Conservation (phyloP, 225 moss, liverwort and hornwort genomes). For the Neckera pumila region DNA sequence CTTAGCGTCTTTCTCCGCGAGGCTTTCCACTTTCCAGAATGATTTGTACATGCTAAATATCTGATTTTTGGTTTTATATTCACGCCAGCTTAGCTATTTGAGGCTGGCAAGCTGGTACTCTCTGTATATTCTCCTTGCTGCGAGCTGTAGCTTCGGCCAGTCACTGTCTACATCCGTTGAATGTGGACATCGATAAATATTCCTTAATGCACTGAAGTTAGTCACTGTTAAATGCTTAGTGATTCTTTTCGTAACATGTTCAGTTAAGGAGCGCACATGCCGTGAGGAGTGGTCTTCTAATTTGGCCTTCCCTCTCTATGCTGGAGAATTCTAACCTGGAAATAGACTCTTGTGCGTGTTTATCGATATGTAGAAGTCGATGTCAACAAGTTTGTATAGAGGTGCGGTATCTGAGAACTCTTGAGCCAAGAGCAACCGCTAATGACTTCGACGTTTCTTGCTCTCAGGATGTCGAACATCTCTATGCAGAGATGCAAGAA, state of each 20-base stretch:
- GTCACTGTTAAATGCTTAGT: neutral
- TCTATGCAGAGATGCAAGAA: slow-evolving; percentile 31
- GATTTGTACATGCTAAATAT: neutral
- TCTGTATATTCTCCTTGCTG: neutral
- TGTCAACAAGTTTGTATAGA: neutral
- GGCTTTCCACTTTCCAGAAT: neutral
- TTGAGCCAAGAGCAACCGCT: neutral
- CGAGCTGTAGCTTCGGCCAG: neutral
- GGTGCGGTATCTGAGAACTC: neutral
- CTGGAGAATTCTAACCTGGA: neutral
- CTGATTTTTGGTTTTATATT: neutral
- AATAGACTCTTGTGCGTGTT: neutral
- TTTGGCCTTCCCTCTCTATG: neutral
- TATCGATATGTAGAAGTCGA: neutral
- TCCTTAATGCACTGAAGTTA: neutral
- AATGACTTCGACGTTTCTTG: neutral
- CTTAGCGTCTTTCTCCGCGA: neutral
- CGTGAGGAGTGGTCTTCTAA: neutral
- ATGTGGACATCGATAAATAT: neutral
- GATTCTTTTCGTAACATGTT: neutral
- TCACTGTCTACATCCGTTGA: neutral
- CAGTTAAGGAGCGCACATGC: neutral
- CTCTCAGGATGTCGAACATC: slow-evolving; percentile 34
- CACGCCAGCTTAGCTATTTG: neutral
- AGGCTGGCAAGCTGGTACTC: neutral